Percentiles rank a stretch among this genome's conserved stretches.
These are phyloP conservation scores for Delonix regia DNA, from an alignment of 306 rosid species.

Conservation along the genomic window DNA sequence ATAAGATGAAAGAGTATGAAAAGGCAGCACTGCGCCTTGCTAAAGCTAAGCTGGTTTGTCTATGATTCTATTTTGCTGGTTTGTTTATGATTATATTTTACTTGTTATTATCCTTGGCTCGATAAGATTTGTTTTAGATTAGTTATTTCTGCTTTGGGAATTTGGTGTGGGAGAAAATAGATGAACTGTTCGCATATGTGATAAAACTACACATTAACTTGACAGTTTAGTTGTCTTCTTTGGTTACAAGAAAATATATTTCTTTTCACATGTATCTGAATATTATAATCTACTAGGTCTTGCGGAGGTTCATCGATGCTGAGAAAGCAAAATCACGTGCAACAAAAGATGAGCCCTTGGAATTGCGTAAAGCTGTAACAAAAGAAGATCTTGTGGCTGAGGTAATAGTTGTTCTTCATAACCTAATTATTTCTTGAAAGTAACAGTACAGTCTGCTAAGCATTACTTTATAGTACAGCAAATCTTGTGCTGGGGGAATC, in stretches of 20 bases:
- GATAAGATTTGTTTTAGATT: not conserved
- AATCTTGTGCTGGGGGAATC: not conserved
- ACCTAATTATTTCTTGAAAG: slow-evolving; percentile 15
- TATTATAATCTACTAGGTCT: slow-evolving; percentile 54
- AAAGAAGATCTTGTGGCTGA: slow-evolving; percentile 72
- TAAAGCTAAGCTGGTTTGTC: slow-evolving; percentile 77
- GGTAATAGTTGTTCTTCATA: slow-evolving; percentile 52
- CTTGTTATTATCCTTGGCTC: not conserved
- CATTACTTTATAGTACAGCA: not conserved
- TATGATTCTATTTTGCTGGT: not conserved
- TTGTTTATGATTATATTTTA: not conserved
- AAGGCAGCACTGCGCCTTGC: slow-evolving; percentile 72
- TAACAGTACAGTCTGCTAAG: not conserved
- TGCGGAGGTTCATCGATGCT: slow-evolving; percentile 68
- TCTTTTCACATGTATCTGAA: slow-evolving; percentile 17
- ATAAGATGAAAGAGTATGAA: slow-evolving; percentile 70
- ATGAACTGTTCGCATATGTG: not conserved
- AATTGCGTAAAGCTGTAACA: slow-evolving; percentile 62
- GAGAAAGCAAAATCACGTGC: slow-evolving; percentile 54
- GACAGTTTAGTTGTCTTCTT: slow-evolving; percentile 31
- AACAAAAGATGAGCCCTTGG: slow-evolving; percentile 80
- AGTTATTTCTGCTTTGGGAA: not conserved
- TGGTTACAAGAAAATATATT: slow-evolving; percentile 9
- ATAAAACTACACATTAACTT: slow-evolving; percentile 8
- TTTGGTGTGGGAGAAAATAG: not conserved